Evolutionary conservation across 768 basidiomycete genomes (phyloP).

Genomic region (Wakefieldia striispora): DNA sequence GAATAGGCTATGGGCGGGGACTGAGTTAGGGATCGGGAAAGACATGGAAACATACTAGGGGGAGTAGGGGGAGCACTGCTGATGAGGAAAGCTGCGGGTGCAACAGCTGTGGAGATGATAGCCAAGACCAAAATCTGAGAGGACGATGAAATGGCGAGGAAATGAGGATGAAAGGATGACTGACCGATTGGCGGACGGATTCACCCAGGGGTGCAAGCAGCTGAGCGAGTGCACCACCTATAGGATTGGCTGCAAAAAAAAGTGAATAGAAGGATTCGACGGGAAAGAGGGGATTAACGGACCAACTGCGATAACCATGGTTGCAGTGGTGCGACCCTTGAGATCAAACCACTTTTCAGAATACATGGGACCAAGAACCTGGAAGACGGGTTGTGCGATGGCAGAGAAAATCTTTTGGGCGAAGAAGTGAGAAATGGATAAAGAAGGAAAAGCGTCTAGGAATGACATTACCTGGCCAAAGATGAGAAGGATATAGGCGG

Average conservation of each 20-base stretch:
- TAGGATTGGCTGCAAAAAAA: constrained; percentile 55
- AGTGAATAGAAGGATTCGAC: neutral
- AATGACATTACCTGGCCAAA: constrained; percentile 57
- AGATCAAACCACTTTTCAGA: constrained; percentile 85
- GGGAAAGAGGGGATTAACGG: constrained; percentile 2
- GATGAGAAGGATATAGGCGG: constrained; percentile 66
- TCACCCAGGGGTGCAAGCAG: constrained; percentile 64
- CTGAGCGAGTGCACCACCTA: constrained; percentile 74
- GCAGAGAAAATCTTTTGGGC: constrained; percentile 53
- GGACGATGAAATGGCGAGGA: neutral
- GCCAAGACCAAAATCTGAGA: constrained; percentile 65
- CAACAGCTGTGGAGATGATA: constrained; percentile 62
- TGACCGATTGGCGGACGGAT: constrained; percentile 55
- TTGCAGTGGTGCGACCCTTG: constrained; percentile 74
- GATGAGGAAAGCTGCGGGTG: constrained; percentile 61
- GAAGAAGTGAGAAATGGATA: neutral
- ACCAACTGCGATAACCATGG: constrained; percentile 54
- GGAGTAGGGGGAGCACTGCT: constrained; percentile 65
- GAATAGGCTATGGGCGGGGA: constrained; percentile 50
- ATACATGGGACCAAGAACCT: constrained; percentile 76
- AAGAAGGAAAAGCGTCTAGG: neutral
- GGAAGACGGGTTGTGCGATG: constrained; percentile 69
- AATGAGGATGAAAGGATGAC: constrained; percentile 17
- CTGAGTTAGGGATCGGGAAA: neutral
- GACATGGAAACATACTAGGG: constrained; percentile 53